Conservation (phyloP, 805 yeast species). For the Candida schatavii region DNA sequence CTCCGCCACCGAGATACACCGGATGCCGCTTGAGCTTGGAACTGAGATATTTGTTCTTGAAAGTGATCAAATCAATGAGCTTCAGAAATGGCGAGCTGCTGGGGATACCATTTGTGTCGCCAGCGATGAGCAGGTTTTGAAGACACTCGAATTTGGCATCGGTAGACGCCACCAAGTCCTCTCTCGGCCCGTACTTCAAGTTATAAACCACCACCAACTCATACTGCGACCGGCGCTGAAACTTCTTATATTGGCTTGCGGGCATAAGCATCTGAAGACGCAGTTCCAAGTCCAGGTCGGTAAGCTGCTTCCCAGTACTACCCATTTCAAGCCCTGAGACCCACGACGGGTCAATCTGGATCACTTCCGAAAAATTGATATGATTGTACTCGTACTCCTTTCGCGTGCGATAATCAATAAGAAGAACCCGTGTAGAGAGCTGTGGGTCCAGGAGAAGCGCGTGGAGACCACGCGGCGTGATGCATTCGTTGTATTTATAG, state of each 20-base stretch:
- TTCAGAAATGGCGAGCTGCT: conserved; percentile 54
- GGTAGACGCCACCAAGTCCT: conserved; percentile 7
- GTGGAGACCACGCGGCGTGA: conserved; percentile 19
- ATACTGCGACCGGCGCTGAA: conserved; percentile 51
- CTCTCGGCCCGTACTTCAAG: conserved; percentile 32
- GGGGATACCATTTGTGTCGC: conserved; percentile 39
- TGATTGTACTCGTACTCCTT: conserved; percentile 62
- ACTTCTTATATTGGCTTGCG: conserved; percentile 50
- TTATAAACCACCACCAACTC: conserved; percentile 70
- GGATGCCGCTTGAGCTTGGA: conserved; percentile 32
- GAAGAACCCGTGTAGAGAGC: conserved; percentile 32
- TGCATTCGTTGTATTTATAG: conserved; percentile 14
- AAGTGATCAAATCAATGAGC: conserved; percentile 38
- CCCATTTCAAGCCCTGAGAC: conserved; percentile 15
- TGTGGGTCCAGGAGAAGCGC: conserved; percentile 7
- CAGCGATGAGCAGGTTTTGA: conserved; percentile 31
- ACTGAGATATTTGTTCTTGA: conserved; percentile 30
- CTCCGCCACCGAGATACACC: conserved; percentile 35
- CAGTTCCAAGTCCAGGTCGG: conserved; percentile 66
- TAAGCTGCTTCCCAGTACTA: conserved; percentile 30
- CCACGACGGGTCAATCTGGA: conserved; percentile 69
- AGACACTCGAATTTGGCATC: conserved; percentile 34
- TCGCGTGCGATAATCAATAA: conserved; percentile 70
- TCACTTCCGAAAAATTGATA: conserved; percentile 53
- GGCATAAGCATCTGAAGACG: conserved; percentile 58